phyloP scores from a whole-genome alignment of 192 early-diverging fungal genomes.

The Coemansia sp. region DNA sequence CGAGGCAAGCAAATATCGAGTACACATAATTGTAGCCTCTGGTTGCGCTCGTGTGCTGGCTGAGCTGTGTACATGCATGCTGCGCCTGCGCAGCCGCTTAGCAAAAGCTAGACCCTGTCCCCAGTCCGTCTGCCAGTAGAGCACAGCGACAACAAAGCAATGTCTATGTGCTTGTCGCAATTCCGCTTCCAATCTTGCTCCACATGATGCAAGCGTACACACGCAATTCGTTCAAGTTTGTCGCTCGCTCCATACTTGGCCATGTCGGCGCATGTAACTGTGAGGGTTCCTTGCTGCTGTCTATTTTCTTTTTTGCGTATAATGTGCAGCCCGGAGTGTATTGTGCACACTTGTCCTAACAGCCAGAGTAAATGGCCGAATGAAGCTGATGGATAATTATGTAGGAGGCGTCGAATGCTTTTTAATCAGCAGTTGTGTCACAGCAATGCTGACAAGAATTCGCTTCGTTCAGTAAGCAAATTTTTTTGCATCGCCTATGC shows the following conservation, averaged over 20 bases:
- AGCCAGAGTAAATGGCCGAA: background rate
- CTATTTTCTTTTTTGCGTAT: background rate
- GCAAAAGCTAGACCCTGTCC: background rate
- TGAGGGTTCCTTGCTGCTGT: background rate
- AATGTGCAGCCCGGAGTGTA: background rate
- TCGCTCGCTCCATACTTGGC: background rate
- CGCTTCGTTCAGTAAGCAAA: too few relatives aligned
- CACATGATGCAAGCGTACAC: background rate
- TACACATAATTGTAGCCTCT: background rate
- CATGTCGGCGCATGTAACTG: background rate
- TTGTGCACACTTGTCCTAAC: background rate
- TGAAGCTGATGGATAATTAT: constrained; percentile 1
- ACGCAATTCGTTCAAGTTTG: background rate
- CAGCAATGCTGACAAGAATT: background rate
- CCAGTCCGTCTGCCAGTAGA: background rate
- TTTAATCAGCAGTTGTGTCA: background rate
- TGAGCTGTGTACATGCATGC: background rate
- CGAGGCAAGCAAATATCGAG: background rate
- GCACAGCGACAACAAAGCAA: background rate
- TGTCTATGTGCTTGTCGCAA: background rate
- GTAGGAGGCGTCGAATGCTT: too few relatives aligned
- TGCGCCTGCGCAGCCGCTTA: background rate
- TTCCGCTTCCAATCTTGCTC: background rate
- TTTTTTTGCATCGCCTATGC: background rate
- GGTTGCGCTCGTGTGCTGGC: background rate